phyloP scores from a whole-genome alignment of 345 rosid genomes.

The Kandelia obovata region DNA sequence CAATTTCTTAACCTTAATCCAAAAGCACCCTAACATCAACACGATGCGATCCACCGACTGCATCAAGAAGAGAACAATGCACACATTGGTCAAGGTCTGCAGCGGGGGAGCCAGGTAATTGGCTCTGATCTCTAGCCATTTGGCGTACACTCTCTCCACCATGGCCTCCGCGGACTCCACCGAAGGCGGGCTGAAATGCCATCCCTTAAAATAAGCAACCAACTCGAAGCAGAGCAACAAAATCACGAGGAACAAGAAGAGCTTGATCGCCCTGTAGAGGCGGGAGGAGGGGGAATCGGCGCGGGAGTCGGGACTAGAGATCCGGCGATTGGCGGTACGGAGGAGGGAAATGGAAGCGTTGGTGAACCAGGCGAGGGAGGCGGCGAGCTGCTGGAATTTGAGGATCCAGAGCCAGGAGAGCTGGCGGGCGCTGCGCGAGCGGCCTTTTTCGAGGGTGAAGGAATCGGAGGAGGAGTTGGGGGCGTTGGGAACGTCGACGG shows the following conservation, averaged over 20 bases:
- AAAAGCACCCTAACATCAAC: slow-evolving; percentile 68
- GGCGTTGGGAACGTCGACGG: slow-evolving; percentile 54
- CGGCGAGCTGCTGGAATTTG: slow-evolving; percentile 58
- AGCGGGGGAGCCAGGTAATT: slow-evolving; percentile 73
- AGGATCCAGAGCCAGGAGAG: slow-evolving; percentile 62
- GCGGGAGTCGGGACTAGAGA: slow-evolving; percentile 35
- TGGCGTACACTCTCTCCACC: slow-evolving; percentile 55
- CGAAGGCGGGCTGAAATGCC: slow-evolving; percentile 89
- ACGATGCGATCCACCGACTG: slow-evolving; percentile 76
- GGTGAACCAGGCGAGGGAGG: slow-evolving; percentile 53
- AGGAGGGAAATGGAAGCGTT: slow-evolving; percentile 40
- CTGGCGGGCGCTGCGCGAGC: slow-evolving; percentile 71
- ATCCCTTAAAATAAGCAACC: slow-evolving; percentile 76
- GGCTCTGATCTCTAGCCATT: slow-evolving; percentile 72
- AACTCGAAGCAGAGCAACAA: slow-evolving; percentile 62
- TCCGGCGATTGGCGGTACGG: slow-evolving; percentile 76
- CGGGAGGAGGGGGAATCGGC: slow-evolving; percentile 44
- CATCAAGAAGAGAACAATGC: slow-evolving; percentile 73
- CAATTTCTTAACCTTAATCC: slow-evolving; percentile 61
- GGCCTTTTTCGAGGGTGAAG: slow-evolving; percentile 41
- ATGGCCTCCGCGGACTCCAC: slow-evolving; percentile 52
- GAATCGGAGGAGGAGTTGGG: slow-evolving; percentile 39
- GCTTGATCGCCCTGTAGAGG: slow-evolving; percentile 55
- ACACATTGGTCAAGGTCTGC: slow-evolving; percentile 64
- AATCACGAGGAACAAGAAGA: slow-evolving; percentile 52